These are phyloP conservation scores for Elymus sibiricus DNA, from an alignment of 176 grass and related monocot species.

Conservation along the genomic window DNA sequence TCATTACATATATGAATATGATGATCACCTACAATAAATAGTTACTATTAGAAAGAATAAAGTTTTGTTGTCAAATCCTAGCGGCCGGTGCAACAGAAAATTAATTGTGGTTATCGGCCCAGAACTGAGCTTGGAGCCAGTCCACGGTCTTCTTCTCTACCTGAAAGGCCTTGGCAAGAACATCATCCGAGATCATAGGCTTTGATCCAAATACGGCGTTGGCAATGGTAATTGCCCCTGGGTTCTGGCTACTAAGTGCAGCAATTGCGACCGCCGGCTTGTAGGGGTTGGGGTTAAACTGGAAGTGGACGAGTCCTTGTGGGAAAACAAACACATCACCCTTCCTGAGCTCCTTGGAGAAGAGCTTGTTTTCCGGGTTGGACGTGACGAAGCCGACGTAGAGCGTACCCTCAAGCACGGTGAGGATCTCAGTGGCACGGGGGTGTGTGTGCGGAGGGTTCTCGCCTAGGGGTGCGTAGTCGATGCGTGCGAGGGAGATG, in stretches of 20 bases:
- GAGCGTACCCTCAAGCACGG: neutral
- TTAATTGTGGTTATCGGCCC: neutral
- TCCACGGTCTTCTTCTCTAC: neutral
- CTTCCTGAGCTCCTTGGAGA: neutral
- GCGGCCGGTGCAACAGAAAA: no score
- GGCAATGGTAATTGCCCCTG: neutral
- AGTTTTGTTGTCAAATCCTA: no score
- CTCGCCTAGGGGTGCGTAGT: neutral
- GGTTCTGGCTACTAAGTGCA: neutral
- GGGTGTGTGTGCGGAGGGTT: neutral
- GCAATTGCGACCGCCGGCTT: neutral
- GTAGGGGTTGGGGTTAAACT: neutral
- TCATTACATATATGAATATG: no score
- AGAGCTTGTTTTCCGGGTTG: neutral
- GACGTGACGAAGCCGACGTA: neutral
- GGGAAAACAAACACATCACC: conserved; percentile 4
- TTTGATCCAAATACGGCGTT: neutral
- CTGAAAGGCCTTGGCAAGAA: neutral
- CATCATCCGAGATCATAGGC: neutral
- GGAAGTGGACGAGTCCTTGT: neutral
- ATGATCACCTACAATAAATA: no score
- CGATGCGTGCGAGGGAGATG: neutral
- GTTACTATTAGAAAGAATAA: no score
- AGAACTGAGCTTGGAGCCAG: conserved; percentile 1
- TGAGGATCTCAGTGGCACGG: neutral